Conservation (phyloP, 2,329 filamentous ascomycete genomes). For the Fusarium subtropicale region DNA sequence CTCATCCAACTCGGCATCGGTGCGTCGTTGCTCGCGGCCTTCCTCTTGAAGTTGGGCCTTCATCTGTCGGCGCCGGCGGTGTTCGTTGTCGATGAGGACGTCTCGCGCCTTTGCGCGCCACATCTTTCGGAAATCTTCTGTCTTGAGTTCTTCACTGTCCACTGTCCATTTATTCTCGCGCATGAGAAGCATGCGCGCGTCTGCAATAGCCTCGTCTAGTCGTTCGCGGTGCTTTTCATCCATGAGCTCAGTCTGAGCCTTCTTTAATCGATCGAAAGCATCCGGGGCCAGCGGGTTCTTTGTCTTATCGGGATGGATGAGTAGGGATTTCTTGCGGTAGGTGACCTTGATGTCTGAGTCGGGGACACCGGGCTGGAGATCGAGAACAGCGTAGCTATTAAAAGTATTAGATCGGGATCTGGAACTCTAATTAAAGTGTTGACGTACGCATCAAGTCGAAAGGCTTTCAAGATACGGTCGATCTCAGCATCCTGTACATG, state of each 20-base stretch:
- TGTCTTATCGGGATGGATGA: conserved; percentile 99
- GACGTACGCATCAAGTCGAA: conserved; percentile 74
- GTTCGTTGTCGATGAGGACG: conserved; percentile 93
- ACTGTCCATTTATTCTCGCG: conserved; percentile 93
- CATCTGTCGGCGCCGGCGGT: conserved; percentile 82
- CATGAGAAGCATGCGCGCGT: conserved; percentile 94
- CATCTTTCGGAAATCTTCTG: conserved; percentile 81
- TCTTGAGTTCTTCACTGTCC: conserved; percentile 87
- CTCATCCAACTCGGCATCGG: conserved; percentile 84
- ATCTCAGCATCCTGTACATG: conserved; percentile 85
- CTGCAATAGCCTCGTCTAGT: conserved; percentile 94
- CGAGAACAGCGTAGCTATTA: conserved; percentile 86
- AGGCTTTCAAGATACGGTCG: conserved; percentile 90
- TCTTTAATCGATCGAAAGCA: conserved; percentile 95
- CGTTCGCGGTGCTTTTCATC: conserved; percentile 91
- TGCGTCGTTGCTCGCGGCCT: conserved; percentile 85
- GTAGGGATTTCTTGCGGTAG: conserved; percentile 97
- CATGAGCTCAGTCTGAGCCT: conserved; percentile 89
- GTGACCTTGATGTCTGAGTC: conserved; percentile 95
- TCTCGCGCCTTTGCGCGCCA: conserved; percentile 92
- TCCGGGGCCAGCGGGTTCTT: conserved; percentile 90
- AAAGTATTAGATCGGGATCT: conserved; percentile 8
- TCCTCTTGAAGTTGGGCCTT: conserved; percentile 98
- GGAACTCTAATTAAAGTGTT: not conserved
- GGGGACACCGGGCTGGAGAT: conserved; percentile 92